Evolutionary conservation across 345 rosid genomes (phyloP).

Genomic region (Citrus mangshanensis): DNA sequence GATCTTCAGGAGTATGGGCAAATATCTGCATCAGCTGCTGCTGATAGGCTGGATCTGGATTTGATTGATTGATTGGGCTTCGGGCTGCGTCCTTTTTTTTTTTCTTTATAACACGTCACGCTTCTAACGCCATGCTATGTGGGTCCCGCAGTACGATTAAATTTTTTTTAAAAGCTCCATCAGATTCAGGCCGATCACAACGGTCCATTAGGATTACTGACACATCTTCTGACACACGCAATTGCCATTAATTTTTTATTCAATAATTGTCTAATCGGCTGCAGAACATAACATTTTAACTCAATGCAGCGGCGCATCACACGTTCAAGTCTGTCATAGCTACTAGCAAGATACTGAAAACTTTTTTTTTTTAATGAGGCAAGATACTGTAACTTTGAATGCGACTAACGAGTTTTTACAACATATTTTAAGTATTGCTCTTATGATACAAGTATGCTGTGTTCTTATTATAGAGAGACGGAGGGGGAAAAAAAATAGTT

Average conservation of each 20-base stretch:
- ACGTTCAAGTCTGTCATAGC: too few relatives aligned
- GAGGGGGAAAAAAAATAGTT: too few relatives aligned
- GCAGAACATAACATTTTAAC: too few relatives aligned
- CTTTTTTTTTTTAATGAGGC: too few relatives aligned
- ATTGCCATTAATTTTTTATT: background rate
- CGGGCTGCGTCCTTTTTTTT: background rate
- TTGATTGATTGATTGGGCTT: background rate
- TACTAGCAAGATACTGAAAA: too few relatives aligned
- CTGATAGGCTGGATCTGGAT: background rate
- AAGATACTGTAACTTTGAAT: too few relatives aligned
- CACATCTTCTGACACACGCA: background rate
- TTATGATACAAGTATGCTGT: too few relatives aligned
- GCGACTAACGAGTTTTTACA: too few relatives aligned
- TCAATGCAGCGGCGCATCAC: too few relatives aligned
- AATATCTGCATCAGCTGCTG: background rate
- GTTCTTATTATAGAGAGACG: too few relatives aligned
- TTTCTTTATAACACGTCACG: slow-evolving; percentile 16
- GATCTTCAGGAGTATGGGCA: slow-evolving; percentile 11
- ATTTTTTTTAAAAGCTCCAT: background rate
- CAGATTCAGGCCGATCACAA: background rate
- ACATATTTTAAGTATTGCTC: too few relatives aligned
- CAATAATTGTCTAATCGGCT: too few relatives aligned
- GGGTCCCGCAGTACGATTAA: background rate
- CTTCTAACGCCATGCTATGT: slow-evolving; percentile 18
- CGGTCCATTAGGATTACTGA: background rate